Conservation (phyloP, 345 rosid genomes). For the Salix brachista region DNA sequence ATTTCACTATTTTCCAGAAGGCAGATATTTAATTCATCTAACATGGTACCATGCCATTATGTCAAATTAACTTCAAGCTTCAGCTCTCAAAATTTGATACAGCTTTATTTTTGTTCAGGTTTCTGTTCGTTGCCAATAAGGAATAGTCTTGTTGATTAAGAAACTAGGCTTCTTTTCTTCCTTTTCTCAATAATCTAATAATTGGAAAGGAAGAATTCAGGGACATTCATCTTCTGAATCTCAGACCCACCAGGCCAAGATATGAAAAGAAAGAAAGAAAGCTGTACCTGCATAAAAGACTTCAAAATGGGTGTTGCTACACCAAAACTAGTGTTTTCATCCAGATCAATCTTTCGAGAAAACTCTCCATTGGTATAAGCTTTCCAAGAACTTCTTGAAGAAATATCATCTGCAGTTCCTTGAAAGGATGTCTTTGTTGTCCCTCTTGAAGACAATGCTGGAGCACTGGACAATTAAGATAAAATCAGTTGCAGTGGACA, state of each 20-base stretch:
- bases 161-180: background rate
- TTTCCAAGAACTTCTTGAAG: slow-evolving; percentile 59
- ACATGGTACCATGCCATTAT: too few species aligned
- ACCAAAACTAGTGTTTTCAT: slow-evolving; percentile 60
- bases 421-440: slow-evolving; percentile 50
- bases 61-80: too few species aligned
- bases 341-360: slow-evolving; percentile 60
- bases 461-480: slow-evolving; percentile 34
- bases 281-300: slow-evolving; percentile 84
- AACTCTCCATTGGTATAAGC: slow-evolving; percentile 66
- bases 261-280: slow-evolving; percentile 2
- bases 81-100: too few species aligned
- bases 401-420: slow-evolving; percentile 46
- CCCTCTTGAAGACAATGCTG: slow-evolving; percentile 79
- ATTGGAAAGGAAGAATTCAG: background rate
- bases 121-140: background rate
- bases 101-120: too few species aligned
- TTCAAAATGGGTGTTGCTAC: slow-evolving; percentile 85
- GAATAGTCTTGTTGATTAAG: background rate
- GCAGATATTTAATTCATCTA: background rate
- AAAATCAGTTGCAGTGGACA: background rate
- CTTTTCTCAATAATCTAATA: background rate
- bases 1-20: background rate
- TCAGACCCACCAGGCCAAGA: background rate
- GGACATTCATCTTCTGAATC: background rate